Evolutionary conservation across 1,284 basidiomycete species (phyloP).

Genomic region (Cyathus olla): DNA sequence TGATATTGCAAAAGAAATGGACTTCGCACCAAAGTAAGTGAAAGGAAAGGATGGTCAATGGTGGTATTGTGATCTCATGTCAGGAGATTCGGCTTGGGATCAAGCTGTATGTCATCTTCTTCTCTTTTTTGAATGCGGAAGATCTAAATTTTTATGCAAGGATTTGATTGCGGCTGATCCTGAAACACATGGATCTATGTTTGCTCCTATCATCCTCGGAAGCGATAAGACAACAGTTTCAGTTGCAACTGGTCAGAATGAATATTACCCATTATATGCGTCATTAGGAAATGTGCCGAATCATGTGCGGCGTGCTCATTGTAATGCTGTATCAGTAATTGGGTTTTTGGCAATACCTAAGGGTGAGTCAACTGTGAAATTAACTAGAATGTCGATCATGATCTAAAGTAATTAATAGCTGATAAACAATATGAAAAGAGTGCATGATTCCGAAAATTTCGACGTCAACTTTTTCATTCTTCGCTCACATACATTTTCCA

Average conservation of each 20-base stretch:
- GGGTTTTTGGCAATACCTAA: conserved; percentile 6
- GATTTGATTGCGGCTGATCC: conserved; percentile 24
- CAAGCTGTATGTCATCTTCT: conserved; percentile 9
- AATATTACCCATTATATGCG: conserved; percentile 28
- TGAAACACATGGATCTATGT: conserved; percentile 29
- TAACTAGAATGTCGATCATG: neutral
- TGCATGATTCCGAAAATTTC: conserved; percentile 30
- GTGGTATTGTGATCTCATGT: conserved; percentile 11
- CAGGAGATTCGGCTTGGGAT: conserved; percentile 9
- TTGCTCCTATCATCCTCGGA: conserved; percentile 43
- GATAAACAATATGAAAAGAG: conserved; percentile 11
- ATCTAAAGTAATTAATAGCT: neutral
- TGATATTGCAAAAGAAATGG: conserved; percentile 20
- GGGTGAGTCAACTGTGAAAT: conserved; percentile 12
- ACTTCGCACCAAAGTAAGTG: conserved; percentile 29
- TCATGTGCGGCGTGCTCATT: conserved; percentile 1
- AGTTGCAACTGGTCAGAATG: conserved; percentile 27
- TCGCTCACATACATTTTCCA: conserved; percentile 29
- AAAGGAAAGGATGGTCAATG: neutral
- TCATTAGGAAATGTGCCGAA: conserved; percentile 24
- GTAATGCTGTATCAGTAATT: neutral
- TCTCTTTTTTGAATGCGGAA: no score
- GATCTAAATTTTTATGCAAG: conserved; percentile 4
- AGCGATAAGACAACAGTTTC: conserved; percentile 50
- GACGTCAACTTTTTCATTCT: conserved; percentile 39